These are phyloP conservation scores for Skeletonema tropicum DNA, from an alignment of 108 stramenopile species.

Conservation along the genomic window DNA sequence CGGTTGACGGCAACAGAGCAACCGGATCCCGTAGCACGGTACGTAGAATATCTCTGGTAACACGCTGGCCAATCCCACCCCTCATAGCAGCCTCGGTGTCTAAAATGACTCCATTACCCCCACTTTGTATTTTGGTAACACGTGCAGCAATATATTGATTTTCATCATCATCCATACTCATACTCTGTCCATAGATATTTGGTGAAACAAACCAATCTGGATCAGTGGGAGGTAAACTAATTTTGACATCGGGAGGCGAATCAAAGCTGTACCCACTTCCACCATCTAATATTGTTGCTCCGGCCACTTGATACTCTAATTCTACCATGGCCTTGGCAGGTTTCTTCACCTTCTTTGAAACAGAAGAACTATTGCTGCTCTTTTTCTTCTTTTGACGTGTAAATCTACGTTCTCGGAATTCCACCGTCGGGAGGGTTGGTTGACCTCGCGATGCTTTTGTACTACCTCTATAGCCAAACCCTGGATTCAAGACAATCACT, in stretches of 20 bases:
- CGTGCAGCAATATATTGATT: slow-evolving; percentile 41
- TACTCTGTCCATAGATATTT: slow-evolving; percentile 7
- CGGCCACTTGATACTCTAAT: slow-evolving; percentile 63
- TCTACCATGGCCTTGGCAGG: slow-evolving; percentile 71
- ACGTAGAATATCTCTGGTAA: slow-evolving; percentile 42
- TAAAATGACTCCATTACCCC: slow-evolving; percentile 13
- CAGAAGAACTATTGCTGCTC: not conserved
- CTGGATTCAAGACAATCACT: slow-evolving; percentile 77
- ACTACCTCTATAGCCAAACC: slow-evolving; percentile 73
- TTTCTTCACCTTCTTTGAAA: slow-evolving; percentile 25
- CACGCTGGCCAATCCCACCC: not conserved
- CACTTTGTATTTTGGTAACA: slow-evolving; percentile 49
- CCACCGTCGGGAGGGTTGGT: slow-evolving; percentile 62
- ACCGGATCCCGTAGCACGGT: slow-evolving; percentile 60
- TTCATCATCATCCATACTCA: slow-evolving; percentile 39
- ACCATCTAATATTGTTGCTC: slow-evolving; percentile 43
- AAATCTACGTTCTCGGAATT: slow-evolving; percentile 57
- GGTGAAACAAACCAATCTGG: slow-evolving; percentile 83
- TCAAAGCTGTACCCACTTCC: slow-evolving; percentile 75
- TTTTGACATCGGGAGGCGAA: slow-evolving; percentile 61
- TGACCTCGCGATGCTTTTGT: slow-evolving; percentile 3
- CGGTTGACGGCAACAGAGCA: slow-evolving; percentile 60
- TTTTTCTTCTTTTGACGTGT: slow-evolving; percentile 6
- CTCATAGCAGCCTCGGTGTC: slow-evolving; percentile 25
- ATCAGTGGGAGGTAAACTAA: slow-evolving; percentile 61